Evolutionary conservation across 148 eudicot species (phyloP).

Genomic region (Nyssa sinensis): DNA sequence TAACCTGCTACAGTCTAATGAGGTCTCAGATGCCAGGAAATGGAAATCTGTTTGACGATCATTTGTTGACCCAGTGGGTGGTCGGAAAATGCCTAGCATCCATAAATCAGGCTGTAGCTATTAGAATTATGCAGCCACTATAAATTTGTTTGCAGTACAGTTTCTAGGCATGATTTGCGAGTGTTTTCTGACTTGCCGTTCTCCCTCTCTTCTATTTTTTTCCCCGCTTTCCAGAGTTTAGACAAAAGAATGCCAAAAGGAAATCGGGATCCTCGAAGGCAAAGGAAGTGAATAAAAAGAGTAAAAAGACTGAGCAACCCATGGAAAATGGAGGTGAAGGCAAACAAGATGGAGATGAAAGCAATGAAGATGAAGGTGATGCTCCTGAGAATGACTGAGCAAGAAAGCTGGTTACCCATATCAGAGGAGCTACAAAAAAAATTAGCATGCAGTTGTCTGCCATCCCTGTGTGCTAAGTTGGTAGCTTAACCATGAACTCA

Average conservation of each 20-base stretch:
- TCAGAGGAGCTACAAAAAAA: no score
- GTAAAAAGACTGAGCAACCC: constrained; percentile 32
- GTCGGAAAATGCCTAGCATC: no score
- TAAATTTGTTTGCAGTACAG: not conserved
- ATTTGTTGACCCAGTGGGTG: no score
- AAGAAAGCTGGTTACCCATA: no score
- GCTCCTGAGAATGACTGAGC: not conserved
- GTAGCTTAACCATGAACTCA: not conserved
- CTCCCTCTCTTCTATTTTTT: not conserved
- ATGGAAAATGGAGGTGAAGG: constrained; percentile 38
- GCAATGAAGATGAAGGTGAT: constrained; percentile 10
- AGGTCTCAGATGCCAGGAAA: no score
- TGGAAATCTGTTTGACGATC: no score
- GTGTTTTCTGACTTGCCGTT: not conserved
- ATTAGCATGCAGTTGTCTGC: not conserved
- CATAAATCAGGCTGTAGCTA: no score
- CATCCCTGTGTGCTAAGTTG: not conserved
- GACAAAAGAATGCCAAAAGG: constrained; percentile 55
- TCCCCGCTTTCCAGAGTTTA: constrained; percentile 55
- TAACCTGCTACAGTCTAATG: no score
- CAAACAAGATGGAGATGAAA: constrained; percentile 15
- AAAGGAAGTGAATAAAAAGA: constrained; percentile 51
- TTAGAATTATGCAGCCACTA: not conserved
- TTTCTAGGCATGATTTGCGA: not conserved
- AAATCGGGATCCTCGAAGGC: constrained; percentile 50